Conservation (phyloP, 768 basidiomycete species). For the Lactarius psammicola region DNA sequence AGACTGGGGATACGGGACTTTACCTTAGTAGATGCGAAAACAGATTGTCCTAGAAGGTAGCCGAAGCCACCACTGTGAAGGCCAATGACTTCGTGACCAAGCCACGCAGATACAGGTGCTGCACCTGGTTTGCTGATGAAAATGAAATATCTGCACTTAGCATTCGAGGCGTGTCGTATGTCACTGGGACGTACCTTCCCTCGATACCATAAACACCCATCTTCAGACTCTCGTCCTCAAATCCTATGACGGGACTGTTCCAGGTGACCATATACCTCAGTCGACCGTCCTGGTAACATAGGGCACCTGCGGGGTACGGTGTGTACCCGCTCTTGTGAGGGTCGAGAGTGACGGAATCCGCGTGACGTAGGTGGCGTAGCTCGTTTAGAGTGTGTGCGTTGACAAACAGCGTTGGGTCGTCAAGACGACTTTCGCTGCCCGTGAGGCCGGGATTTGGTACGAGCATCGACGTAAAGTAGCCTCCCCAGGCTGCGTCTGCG, state of each 20-base stretch:
- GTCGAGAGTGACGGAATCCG: slow-evolving; percentile 44
- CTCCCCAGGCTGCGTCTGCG: slow-evolving; percentile 49
- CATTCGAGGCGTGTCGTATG: neutral
- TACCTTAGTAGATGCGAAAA: slow-evolving; percentile 41
- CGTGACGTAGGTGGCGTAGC: slow-evolving; percentile 31
- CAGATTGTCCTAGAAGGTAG: slow-evolving; percentile 40
- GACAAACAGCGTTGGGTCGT: slow-evolving; percentile 35
- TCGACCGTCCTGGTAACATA: slow-evolving; percentile 43
- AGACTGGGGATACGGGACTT: neutral
- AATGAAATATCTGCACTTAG: neutral
- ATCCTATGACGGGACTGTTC: slow-evolving; percentile 38
- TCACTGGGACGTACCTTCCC: slow-evolving; percentile 40
- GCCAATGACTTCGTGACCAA: slow-evolving; percentile 43
- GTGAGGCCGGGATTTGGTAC: slow-evolving; percentile 20
- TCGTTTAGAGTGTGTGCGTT: slow-evolving; percentile 34
- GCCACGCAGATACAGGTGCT: slow-evolving; percentile 39
- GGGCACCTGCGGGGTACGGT: slow-evolving; percentile 44
- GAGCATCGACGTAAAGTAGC: slow-evolving; percentile 42
- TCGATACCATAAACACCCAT: slow-evolving; percentile 49
- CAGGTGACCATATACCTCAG: slow-evolving; percentile 41
- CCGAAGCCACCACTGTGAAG: slow-evolving; percentile 43
- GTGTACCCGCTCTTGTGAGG: slow-evolving; percentile 47
- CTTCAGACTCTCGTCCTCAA: slow-evolving; percentile 32
- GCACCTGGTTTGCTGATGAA: slow-evolving; percentile 47
- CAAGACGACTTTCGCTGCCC: neutral